Base-by-base conservation (phyloP, 2,329 filamentous ascomycete species). In the Verticillium albo-atrum region DNA sequence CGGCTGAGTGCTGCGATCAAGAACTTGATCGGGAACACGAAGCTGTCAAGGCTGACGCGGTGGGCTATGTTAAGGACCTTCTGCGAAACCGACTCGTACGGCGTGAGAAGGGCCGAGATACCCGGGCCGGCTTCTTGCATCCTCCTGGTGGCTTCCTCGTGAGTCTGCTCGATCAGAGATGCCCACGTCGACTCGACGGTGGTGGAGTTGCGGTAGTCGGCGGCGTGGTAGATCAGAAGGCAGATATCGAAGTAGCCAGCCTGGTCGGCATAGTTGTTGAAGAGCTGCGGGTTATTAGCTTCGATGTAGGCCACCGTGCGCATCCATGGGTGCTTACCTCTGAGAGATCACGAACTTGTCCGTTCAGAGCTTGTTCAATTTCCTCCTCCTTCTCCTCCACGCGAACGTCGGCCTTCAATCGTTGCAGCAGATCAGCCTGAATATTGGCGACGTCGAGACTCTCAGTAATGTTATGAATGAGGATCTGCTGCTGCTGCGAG, bases 161-260 rank as follows among this genome's bases (percentile, higher is more conserved):
- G 89, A 6, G 87, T 86, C 63, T 88, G 83, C 60, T 90, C 83
- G 62, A 99, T 86, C 23, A 97, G 81, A 66, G 89, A 88, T 68
- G 87, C 82, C 95, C 95, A 99, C 3, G 92, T 96, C 47, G 88
- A 82, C 58, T 84, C 83, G 67, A 99, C 95, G 63, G 95, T 90
- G 50, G 90, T 87, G 2, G 91, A 82, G 68, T 94, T 96, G 67
- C 94, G 89, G 78, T 96, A 91, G 73, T 98, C 92, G 53, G 94
- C 94, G 1, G 89, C 86, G 72, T 96, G 89, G 78, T 93, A 98
- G 68, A 99, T 97, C 61, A 94, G 82, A 9, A 99, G 84, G 71
- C 91, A 97, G 56, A 99, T 84, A 71, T 98, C 95, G 75, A 92
- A 94, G 80, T 99, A 99, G 55, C 87, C 89, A 2, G 92, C 95